Conservation (phyloP, 1,139 yeast genomes). For the Petasospora rhodanensis region DNA sequence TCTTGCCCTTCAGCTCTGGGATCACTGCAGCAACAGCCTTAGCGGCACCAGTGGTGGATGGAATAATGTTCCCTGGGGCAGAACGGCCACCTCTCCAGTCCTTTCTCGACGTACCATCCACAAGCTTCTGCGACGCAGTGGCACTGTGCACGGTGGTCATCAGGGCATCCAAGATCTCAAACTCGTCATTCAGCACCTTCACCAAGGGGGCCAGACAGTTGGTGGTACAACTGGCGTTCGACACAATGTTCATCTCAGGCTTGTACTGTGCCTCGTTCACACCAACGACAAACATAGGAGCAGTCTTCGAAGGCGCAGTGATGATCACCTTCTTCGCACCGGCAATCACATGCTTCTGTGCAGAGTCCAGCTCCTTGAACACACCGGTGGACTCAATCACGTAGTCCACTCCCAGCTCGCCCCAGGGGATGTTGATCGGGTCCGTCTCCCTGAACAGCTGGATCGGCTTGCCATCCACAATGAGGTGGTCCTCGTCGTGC, state of each 20-base stretch:
- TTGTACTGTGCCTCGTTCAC: conserved; percentile 75
- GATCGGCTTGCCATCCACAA: conserved; percentile 66
- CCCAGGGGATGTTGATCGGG: conserved; percentile 84
- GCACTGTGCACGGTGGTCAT: conserved; percentile 90
- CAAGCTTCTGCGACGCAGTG: conserved; percentile 88
- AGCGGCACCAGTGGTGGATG: conserved; percentile 90
- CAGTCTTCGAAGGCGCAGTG: conserved; percentile 83
- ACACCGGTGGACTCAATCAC: conserved; percentile 88
- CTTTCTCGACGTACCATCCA: conserved; percentile 91
- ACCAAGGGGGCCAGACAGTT: conserved; percentile 90
- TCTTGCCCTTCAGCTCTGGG: conserved; percentile 80
- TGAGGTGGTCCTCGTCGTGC: conserved; percentile 55
- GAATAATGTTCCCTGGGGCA: conserved; percentile 86
- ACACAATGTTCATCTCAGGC: conserved; percentile 64
- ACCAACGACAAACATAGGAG: conserved; percentile 89
- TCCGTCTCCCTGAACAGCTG: conserved; percentile 75
- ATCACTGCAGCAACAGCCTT: conserved; percentile 90
- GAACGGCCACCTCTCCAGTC: conserved; percentile 97
- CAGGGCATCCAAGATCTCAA: conserved; percentile 81
- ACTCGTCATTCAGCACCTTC: conserved; percentile 72
- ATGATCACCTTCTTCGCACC: conserved; percentile 88
- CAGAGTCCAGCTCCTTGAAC: conserved; percentile 73
- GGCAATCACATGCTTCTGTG: conserved; percentile 77
- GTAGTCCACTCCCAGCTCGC: conserved; percentile 66
- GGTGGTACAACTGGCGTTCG: conserved; percentile 88